Percentiles rank a stretch among this genome's conserved stretches.
Evolutionary conservation across 345 rosid species (phyloP).

Genomic region (Heritiera littoralis): DNA sequence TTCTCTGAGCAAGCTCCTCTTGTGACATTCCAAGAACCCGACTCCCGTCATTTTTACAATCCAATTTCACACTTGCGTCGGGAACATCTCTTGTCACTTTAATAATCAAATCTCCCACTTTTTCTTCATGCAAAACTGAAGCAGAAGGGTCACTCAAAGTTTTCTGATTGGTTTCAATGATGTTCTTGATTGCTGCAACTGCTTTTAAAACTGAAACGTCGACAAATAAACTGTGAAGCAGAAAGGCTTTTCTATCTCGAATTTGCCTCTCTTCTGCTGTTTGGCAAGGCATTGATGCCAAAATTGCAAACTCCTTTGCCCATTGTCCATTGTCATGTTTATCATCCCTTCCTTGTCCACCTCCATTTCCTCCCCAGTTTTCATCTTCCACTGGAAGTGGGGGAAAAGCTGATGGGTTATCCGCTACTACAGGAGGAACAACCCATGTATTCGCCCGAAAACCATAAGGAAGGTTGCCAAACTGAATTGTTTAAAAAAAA

Average conservation of each 20-base stretch:
- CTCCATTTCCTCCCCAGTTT: constrained; percentile 93
- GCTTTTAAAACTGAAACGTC: constrained; percentile 86
- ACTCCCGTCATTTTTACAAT: constrained; percentile 65
- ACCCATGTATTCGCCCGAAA: constrained; percentile 96
- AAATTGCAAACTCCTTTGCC: constrained; percentile 85
- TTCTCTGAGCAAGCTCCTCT: constrained; percentile 64
- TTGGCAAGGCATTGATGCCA: constrained; percentile 94
- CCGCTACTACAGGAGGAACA: constrained; percentile 83
- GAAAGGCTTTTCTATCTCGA: constrained; percentile 87
- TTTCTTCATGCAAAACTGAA: constrained; percentile 53
- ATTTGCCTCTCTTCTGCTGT: constrained; percentile 92
- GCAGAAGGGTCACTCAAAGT: constrained; percentile 35
- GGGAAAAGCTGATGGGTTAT: constrained; percentile 66
- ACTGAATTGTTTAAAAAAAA: constrained; percentile 45
- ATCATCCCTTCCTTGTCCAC: constrained; percentile 77
- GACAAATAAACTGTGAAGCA: constrained; percentile 86
- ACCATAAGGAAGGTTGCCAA: constrained; percentile 95
- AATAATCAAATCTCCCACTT: constrained; percentile 69
- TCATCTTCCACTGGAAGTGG: constrained; percentile 84
- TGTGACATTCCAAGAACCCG: constrained; percentile 62
- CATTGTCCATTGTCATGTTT: constrained; percentile 65
- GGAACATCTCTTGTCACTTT: constrained; percentile 69
- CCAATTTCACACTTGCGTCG: constrained; percentile 69
- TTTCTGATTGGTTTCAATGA: constrained; percentile 43
- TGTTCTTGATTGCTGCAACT: constrained; percentile 48